Conservation (phyloP, 805 yeast genomes). For the Starmerella asiatica region DNA sequence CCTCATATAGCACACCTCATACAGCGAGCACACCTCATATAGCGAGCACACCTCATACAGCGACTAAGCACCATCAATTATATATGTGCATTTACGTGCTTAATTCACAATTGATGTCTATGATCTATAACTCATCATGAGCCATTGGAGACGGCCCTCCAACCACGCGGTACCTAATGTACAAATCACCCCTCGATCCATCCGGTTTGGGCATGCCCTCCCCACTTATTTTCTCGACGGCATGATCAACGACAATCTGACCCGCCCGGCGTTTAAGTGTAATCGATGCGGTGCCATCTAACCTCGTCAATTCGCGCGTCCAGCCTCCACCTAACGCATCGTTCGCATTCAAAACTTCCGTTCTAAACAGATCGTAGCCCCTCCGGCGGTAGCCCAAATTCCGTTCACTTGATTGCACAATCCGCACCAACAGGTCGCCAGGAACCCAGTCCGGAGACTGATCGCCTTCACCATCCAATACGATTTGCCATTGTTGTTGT, state of each 20-base stretch:
- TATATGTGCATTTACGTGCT: no score
- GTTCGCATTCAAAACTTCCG: conserved; percentile 56
- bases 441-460: conserved; percentile 68
- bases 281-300: conserved; percentile 45
- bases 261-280: conserved; percentile 42
- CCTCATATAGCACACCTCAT: no score
- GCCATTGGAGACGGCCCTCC: conserved; percentile 1
- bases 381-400: conserved; percentile 81
- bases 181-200: conserved; percentile 36
- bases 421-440: conserved; percentile 60
- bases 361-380: conserved; percentile 59
- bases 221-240: conserved; percentile 54
- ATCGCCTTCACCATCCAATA: conserved; percentile 66
- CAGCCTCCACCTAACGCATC: conserved; percentile 77
- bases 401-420: conserved; percentile 39
- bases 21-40: no score
- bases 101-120: no score
- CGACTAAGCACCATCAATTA: no score
- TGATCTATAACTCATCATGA: conserved; percentile 7
- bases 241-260: conserved; percentile 45
- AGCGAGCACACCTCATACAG: no score
- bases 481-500: conserved; percentile 43
- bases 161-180: conserved; percentile 33
- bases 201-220: conserved; percentile 71
- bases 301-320: conserved; percentile 50